Evolutionary conservation across 139 green algal species (phyloP).

Genomic region (Tetraselmis striata): DNA sequence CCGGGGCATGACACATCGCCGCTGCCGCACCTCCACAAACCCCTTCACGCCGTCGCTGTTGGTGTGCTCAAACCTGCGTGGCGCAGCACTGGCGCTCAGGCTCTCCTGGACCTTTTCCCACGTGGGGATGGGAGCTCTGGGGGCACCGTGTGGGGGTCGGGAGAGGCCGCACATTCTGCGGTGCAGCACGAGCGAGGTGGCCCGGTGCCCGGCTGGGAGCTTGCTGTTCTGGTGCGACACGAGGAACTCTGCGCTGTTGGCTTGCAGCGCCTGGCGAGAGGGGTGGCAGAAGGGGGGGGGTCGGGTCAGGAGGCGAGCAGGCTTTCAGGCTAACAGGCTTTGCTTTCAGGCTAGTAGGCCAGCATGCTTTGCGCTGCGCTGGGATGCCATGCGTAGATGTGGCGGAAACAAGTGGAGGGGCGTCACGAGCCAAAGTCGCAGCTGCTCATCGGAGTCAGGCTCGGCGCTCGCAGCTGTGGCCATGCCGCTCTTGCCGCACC

Average conservation of each 20-base stretch:
- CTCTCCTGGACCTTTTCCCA: not conserved
- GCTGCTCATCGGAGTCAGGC: not conserved
- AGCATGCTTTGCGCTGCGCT: too few species aligned
- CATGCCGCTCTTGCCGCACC: not conserved
- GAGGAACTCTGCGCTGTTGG: not conserved
- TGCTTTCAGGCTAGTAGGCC: not conserved
- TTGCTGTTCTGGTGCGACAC: not conserved
- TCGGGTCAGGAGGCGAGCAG: not conserved
- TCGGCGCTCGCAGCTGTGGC: not conserved
- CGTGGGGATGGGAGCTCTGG: not conserved
- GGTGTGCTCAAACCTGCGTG: not conserved
- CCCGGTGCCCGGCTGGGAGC: not conserved
- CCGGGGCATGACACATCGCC: not conserved
- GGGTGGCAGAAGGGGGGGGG: not conserved
- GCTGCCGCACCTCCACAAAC: not conserved
- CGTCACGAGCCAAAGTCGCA: not conserved
- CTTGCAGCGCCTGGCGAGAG: not conserved
- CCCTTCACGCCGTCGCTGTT: not conserved
- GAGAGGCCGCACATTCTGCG: not conserved
- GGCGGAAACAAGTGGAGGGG: not conserved
- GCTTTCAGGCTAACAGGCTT: too few species aligned
- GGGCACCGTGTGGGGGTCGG: not conserved
- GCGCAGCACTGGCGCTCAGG: not conserved
- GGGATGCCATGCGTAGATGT: too few species aligned
- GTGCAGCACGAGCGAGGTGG: not conserved